Evolutionary conservation across 2,329 filamentous ascomycete genomes (phyloP).

Genomic region (Fusarium mangiferae): DNA sequence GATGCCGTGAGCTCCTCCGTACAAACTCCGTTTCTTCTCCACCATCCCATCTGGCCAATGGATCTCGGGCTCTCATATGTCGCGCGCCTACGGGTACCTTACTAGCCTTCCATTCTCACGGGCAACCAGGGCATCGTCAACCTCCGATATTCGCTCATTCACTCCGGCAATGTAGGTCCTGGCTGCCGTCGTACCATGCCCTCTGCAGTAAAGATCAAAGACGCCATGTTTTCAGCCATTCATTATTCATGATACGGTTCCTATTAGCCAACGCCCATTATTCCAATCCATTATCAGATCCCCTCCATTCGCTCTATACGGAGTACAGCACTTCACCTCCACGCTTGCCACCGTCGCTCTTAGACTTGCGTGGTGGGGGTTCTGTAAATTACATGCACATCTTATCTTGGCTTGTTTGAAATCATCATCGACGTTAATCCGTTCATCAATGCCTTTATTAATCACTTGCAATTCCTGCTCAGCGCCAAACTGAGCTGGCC

Average conservation of each 20-base stretch:
- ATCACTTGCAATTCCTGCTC: background rate
- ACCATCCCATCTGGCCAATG: constrained; percentile 12
- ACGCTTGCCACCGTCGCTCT: constrained; percentile 28
- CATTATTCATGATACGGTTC: constrained; percentile 30
- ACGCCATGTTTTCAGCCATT: constrained; percentile 24
- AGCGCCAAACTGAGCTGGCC: constrained; percentile 23
- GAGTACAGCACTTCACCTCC: constrained; percentile 11
- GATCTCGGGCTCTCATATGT: constrained; percentile 13
- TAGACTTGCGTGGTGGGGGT: constrained; percentile 26
- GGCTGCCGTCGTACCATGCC: constrained; percentile 25
- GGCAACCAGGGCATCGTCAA: background rate
- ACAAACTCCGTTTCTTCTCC: constrained; percentile 17
- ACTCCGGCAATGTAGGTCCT: constrained; percentile 23
- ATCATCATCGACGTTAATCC: constrained; percentile 33
- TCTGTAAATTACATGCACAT: constrained; percentile 7
- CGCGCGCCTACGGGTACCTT: constrained; percentile 23
- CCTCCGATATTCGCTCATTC: constrained; percentile 34
- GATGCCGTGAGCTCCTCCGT: constrained; percentile 9
- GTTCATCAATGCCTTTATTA: constrained; percentile 4
- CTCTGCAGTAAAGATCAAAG: constrained; percentile 29
- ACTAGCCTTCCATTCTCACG: constrained; percentile 22
- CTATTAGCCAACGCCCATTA: constrained; percentile 40
- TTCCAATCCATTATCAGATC: constrained; percentile 35
- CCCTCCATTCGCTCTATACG: constrained; percentile 30
- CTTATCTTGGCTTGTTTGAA: constrained; percentile 34